These are phyloP conservation scores for Sambucus nigra DNA, from an alignment of 129 eudicot species.

Conservation along the genomic window DNA sequence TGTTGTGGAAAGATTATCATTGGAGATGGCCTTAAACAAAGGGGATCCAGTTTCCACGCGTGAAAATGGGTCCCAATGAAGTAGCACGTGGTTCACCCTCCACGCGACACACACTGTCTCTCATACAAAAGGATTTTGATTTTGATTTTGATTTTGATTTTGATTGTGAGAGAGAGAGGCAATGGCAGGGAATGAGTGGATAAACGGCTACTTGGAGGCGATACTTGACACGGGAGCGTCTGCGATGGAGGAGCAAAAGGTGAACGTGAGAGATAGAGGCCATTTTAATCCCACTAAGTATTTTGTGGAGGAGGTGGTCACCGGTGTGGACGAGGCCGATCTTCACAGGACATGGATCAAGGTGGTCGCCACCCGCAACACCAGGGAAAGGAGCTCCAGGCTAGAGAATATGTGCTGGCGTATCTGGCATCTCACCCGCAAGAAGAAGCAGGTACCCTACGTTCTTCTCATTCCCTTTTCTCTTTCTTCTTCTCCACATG, in stretches of 20 bases:
- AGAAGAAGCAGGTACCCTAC: constrained; percentile 57
- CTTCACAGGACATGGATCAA: constrained; percentile 88
- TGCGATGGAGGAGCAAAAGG: constrained; percentile 28
- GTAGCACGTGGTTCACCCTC: no score
- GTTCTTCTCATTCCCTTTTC: no score
- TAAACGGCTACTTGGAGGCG: constrained; percentile 81
- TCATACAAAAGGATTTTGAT: no score
- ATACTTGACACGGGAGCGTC: constrained; percentile 56
- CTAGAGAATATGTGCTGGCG: constrained; percentile 97
- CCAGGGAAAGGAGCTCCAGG: constrained; percentile 65
- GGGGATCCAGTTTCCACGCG: no score
- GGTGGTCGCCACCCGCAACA: constrained; percentile 76
- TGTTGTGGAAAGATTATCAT: no score
- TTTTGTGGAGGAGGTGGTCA: constrained; percentile 82
- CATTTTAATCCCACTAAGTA: constrained; percentile 79
- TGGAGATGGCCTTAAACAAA: no score
- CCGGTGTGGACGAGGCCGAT: constrained; percentile 76
- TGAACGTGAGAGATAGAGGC: constrained; percentile 20
- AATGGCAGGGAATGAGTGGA: constrained; percentile 88
- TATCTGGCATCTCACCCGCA: constrained; percentile 91
- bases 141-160: no score
- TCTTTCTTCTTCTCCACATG: no score
- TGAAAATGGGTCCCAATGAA: no score
- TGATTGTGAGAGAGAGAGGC: no score
- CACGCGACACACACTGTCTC: no score